Evolutionary conservation across 2,329 filamentous ascomycete species (phyloP).

Genomic region (Talaromyces sp.): DNA sequence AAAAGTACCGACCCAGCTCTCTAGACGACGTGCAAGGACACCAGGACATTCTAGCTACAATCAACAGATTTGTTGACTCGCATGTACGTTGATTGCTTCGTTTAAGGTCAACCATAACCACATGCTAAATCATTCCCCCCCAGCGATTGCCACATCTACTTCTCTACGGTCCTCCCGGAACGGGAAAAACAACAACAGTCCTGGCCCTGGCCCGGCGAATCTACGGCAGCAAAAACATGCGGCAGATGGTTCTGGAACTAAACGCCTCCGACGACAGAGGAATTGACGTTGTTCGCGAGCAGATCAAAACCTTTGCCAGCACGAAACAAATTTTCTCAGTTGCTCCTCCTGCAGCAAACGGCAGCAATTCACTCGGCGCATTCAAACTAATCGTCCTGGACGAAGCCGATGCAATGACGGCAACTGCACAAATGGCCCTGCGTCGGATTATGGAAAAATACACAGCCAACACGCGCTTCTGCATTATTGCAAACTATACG

Average conservation of each 20-base stretch:
- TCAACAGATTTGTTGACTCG: constrained; percentile 94
- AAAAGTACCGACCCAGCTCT: constrained; percentile 89
- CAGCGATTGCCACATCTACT: constrained; percentile 86
- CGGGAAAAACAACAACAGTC: constrained; percentile 95
- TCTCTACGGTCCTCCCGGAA: constrained; percentile 92
- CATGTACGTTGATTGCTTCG: constrained; percentile 51
- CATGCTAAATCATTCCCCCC: background rate
- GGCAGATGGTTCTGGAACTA: constrained; percentile 96
- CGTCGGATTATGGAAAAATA: constrained; percentile 99
- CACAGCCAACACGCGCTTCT: constrained; percentile 94
- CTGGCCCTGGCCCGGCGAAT: constrained; percentile 88
- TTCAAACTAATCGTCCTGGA: constrained; percentile 98
- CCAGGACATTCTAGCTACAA: constrained; percentile 93
- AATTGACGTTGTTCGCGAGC: constrained; percentile 95
- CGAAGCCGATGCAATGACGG: constrained; percentile 99
- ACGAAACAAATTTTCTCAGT: constrained; percentile 96
- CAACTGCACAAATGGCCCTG: constrained; percentile 94
- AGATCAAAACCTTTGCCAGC: constrained; percentile 98
- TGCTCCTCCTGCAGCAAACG: constrained; percentile 35
- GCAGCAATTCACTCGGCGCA: constrained; percentile 55
- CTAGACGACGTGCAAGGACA: constrained; percentile 93
- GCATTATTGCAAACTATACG: constrained; percentile 97
- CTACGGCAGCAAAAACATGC: constrained; percentile 86
- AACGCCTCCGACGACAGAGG: constrained; percentile 96
- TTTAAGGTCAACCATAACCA: too few species aligned